A percentile compares a stretch with the other conserved stretches of the same genome.
phyloP scores from a whole-genome alignment of 1,284 basidiomycete genomes.

The Microbotryomycetes sp. region DNA sequence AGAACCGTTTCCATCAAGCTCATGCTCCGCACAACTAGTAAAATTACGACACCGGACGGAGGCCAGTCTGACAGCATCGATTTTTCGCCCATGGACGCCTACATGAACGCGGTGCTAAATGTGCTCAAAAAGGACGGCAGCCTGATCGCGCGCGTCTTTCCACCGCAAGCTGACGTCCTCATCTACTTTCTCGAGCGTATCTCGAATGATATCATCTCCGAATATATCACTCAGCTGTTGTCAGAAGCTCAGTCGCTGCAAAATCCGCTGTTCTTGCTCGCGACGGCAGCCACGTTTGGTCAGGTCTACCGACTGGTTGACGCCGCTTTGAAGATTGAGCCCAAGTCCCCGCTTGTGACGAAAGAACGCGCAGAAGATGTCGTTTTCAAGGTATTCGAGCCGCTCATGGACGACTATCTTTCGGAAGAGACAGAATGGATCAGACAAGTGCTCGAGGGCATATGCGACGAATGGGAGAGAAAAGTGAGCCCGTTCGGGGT shows the following conservation, averaged over 20 bases:
- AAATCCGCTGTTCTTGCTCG: slow-evolving; percentile 67
- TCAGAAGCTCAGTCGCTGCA: slow-evolving; percentile 67
- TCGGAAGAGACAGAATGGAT: slow-evolving; percentile 83
- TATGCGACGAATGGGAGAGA: slow-evolving; percentile 71
- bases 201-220: slow-evolving; percentile 63
- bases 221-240: slow-evolving; percentile 75
- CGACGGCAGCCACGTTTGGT: slow-evolving; percentile 79
- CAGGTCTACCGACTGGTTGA: slow-evolving; percentile 83
- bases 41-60: slow-evolving; percentile 24
- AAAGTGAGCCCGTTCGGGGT: slow-evolving; percentile 46
- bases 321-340: slow-evolving; percentile 48
- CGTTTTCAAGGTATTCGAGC: slow-evolving; percentile 85
- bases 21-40: slow-evolving; percentile 34
- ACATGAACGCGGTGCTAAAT: slow-evolving; percentile 62
- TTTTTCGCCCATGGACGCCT: slow-evolving; percentile 88
- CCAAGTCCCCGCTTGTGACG: slow-evolving; percentile 38
- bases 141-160: slow-evolving; percentile 77
- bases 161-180: slow-evolving; percentile 62
- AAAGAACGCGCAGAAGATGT: slow-evolving; percentile 64
- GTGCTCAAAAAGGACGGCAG: slow-evolving; percentile 67
- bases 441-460: slow-evolving; percentile 62
- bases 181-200: slow-evolving; percentile 67
- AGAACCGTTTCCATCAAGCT: slow-evolving; percentile 4
- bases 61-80: slow-evolving; percentile 52
- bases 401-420: slow-evolving; percentile 93